A percentile compares a stretch with the other conserved stretches of the same genome.
These are phyloP conservation scores for Salvia hispanica DNA, from an alignment of 257 asterid species.

Conservation along the genomic window DNA sequence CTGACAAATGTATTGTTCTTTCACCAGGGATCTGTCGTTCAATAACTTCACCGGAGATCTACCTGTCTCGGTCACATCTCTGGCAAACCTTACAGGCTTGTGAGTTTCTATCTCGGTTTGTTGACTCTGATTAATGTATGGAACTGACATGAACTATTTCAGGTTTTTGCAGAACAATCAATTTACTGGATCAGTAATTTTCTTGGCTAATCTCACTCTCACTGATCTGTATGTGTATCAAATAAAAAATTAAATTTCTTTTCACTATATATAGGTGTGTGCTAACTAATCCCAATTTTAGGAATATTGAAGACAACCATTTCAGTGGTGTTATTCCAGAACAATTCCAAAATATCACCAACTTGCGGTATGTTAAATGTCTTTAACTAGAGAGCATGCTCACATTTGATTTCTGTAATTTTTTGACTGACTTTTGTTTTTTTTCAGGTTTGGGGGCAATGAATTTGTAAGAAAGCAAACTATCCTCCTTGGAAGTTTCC, in stretches of 20 bases:
- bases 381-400: too few relatives aligned
- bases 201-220: conserved; percentile 72
- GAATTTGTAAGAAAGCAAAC: conserved; percentile 53
- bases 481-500: conserved; percentile 85
- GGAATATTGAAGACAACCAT: conserved; percentile 90
- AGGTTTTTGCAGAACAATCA: conserved; percentile 81
- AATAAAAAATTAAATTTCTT: background rate
- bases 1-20: conserved; percentile 29
- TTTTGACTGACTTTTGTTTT: conserved; percentile 14
- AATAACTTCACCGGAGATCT: conserved; percentile 86
- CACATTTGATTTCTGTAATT: background rate
- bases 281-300: conserved; percentile 39
- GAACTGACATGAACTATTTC: conserved; percentile 31
- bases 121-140: conserved; percentile 21
- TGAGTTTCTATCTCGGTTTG: conserved; percentile 43
- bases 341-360: conserved; percentile 61
- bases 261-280: conserved; percentile 15
- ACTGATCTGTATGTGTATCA: conserved; percentile 59
- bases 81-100: conserved; percentile 66
- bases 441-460: conserved; percentile 80
- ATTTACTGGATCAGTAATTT: conserved; percentile 81
- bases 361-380: conserved; percentile 57
- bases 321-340: conserved; percentile 94
- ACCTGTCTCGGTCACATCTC: conserved; percentile 67
- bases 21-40: conserved; percentile 81